Percentiles rank a stretch among this genome's conserved stretches.
Conservation (phyloP, 805 yeast genomes). For the Hyphopichia homilentoma region DNA sequence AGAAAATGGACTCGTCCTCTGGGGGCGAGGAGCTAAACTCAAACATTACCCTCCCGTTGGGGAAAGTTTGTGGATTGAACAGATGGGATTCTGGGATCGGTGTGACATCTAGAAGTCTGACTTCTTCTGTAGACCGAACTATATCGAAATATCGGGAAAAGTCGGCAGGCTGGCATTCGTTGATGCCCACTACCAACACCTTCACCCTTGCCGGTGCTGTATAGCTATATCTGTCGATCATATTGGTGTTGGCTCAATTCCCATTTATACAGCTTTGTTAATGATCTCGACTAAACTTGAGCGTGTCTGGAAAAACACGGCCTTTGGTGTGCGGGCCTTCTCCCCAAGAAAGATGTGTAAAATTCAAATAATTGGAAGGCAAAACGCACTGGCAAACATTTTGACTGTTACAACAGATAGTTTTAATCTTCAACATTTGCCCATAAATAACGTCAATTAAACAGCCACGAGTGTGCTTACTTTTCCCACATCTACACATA, state of each 20-base stretch:
- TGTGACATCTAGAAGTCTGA: constrained; percentile 71
- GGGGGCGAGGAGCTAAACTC: constrained; percentile 46
- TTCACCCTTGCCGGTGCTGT: constrained; percentile 65
- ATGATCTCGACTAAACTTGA: no score
- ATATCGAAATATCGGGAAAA: constrained; percentile 41
- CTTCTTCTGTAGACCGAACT: constrained; percentile 52
- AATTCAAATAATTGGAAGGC: no score
- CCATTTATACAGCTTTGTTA: neutral
- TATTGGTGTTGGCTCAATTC: neutral
- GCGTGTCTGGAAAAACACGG: no score
- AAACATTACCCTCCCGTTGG: constrained; percentile 68
- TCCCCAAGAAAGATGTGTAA: no score
- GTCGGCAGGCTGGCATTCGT: constrained; percentile 38
- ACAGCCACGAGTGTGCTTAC: no score
- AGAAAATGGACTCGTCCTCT: constrained; percentile 57
- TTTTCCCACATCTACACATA: no score
- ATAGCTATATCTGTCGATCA: constrained; percentile 42
- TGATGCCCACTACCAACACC: constrained; percentile 66
- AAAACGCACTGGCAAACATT: no score
- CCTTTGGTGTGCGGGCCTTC: no score
- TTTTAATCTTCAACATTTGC: no score
- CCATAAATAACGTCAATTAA: no score
- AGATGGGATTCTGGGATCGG: constrained; percentile 45
- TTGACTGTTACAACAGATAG: no score
- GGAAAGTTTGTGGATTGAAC: constrained; percentile 84